Base-by-base conservation (phyloP, 1,284 basidiomycete species). In the Apiotrichum siamense region DNA sequence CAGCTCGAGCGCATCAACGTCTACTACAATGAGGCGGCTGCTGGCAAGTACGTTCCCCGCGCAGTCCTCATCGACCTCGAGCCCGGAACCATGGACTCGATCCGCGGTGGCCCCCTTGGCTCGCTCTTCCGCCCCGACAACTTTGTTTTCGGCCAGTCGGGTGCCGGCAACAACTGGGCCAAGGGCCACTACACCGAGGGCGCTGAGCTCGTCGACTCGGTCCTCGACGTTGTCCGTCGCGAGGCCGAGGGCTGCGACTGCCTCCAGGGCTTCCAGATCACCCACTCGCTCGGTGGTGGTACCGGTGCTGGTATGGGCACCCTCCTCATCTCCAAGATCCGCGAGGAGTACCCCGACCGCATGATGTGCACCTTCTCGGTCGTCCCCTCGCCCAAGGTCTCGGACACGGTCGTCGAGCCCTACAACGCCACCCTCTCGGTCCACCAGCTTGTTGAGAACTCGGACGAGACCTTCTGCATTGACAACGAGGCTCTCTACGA, bases 1-100 rank as follows among this genome's bases (percentile, higher is more conserved):
- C 94, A 97, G 79, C 86, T 97, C 65, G 94, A 97, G 78, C 87
- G 92, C 66, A 96, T 97, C 79, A 88, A 86, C 67, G 90, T 93
- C 61, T 94, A 93, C 81, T 94, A 90, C 79, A 92, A 92, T 71
- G 88, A 90, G 78, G 85, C 86, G 66, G 86, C 86, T 62, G 60
- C 87, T 49, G 66, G 86, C 81, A 93, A 93, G 80, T 97, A 96
- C 71, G 93, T 97, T 69, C 93, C 93, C 63, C 90, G 91, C 74
- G 91, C 92, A 54, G 88, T 96, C 73, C 80, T 94, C 69, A 81
- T 94, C 70, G 92, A 97, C 76, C 82, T 97, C 59, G 92, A 96
- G 79, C 92, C 93, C 39, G 93, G 92, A 69, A 96, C 92, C 49
- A 94, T 96, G 90, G 91, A 96, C 77, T 87, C 88, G 60, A 84